A percentile compares a stretch with the other conserved stretches of the same genome.
Conservation (phyloP, 768 basidiomycete genomes). For the Termitomyces eurrhizus region DNA sequence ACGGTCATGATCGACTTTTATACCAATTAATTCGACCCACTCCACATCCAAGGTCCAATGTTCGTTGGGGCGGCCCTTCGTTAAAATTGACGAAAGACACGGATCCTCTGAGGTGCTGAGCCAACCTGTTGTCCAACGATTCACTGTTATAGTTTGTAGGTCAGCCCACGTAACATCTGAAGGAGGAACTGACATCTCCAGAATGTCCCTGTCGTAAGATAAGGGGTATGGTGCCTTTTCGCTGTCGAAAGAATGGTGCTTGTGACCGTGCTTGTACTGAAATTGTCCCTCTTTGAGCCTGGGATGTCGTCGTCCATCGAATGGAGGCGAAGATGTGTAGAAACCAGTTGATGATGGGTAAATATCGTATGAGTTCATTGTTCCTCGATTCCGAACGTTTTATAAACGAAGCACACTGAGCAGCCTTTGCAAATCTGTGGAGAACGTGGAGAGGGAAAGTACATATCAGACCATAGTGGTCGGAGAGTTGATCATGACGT, state of each 20-base stretch:
- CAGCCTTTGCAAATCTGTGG: neutral
- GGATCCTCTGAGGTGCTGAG: constrained; percentile 46
- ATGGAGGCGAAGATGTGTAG: constrained; percentile 20
- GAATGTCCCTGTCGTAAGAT: constrained; percentile 61
- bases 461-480: constrained; percentile 15
- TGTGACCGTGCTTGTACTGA: constrained; percentile 53
- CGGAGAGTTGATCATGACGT: constrained; percentile 12
- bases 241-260: constrained; percentile 62
- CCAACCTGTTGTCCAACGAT: constrained; percentile 48
- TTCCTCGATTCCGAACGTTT: neutral
- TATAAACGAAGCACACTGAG: neutral
- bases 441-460: constrained; percentile 1
- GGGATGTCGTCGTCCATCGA: constrained; percentile 33
- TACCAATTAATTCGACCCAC: constrained; percentile 36
- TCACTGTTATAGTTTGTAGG: constrained; percentile 34
- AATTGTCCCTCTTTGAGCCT: constrained; percentile 56
- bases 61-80: constrained; percentile 45
- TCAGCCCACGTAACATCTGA: neutral
- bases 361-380: constrained; percentile 20
- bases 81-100: constrained; percentile 58
- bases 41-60: constrained; percentile 71
- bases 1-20: neutral
- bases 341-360: constrained; percentile 14
- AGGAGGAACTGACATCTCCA: constrained; percentile 50
- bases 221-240: constrained; percentile 82